A percentile compares a stretch with the other conserved stretches of the same genome.
phyloP scores from a whole-genome alignment of 345 rosid genomes.

The Anacardium occidentale region DNA sequence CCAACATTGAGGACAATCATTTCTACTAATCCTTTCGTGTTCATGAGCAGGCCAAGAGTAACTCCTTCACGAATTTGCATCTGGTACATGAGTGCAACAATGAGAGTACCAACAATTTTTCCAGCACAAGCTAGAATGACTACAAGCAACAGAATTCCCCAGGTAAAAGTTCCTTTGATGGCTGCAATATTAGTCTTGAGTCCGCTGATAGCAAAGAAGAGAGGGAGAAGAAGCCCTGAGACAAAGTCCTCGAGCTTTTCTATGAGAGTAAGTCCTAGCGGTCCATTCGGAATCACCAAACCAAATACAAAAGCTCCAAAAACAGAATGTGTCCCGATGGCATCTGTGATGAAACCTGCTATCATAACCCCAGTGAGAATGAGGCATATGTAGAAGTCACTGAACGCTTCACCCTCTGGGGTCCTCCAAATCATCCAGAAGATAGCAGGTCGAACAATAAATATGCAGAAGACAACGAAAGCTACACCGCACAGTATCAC shows the following conservation, averaged over 20 bases:
- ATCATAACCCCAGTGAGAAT: constrained; percentile 95
- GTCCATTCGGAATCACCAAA: constrained; percentile 85
- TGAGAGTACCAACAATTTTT: constrained; percentile 64
- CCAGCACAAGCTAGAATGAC: constrained; percentile 61
- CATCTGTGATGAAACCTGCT: constrained; percentile 84
- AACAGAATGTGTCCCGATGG: constrained; percentile 93
- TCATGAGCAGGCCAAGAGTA: constrained; percentile 82
- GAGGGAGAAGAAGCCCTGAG: constrained; percentile 90
- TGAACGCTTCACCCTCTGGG: constrained; percentile 84
- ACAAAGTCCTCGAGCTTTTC: constrained; percentile 96
- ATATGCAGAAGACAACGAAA: constrained; percentile 53
- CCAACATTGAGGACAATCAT: constrained; percentile 93
- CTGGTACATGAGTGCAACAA: constrained; percentile 51
- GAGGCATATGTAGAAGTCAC: constrained; percentile 74
- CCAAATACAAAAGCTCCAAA: constrained; percentile 95
- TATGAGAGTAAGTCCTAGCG: constrained; percentile 77
- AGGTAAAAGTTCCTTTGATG: constrained; percentile 44
- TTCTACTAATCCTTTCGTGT: constrained; percentile 91
- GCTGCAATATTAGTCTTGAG: constrained; percentile 60
- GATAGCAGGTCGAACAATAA: constrained; percentile 64
- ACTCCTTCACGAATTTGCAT: constrained; percentile 82
- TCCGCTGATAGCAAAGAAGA: constrained; percentile 91
- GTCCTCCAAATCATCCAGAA: constrained; percentile 69
- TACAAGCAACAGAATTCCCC: constrained; percentile 49
- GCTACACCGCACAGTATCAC: constrained; percentile 57